Evolutionary conservation across 2,329 filamentous ascomycete genomes (phyloP), one percentile per base, ranked within the genome.

Genomic region (Zasmidium citrigriseum): DNA sequence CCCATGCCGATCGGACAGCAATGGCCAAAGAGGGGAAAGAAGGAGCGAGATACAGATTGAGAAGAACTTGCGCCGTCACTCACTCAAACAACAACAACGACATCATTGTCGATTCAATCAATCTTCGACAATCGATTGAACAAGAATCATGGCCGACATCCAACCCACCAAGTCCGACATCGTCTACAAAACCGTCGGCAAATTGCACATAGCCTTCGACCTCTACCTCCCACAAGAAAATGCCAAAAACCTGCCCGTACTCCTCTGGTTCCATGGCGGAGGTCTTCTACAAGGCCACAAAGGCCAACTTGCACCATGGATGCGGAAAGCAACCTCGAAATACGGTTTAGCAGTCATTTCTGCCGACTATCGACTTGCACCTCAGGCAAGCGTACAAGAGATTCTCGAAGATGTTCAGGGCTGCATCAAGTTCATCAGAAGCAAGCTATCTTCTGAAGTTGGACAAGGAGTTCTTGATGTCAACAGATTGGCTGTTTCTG

Each of bases 301-400:
- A 11, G 52, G 54, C 4, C 49, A 46, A 29, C 52, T 69, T 14
- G 53, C 69, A 3, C 67, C 68, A n/a, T 65, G 67, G 59, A 64
- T 72, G 62, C 61, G 65, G 10, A 57, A 56, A 2, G 67, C 65
- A 21, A 57, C 67, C 14, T n/a, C 55, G 4, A 62, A 64, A 20
- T 63, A 70, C 59, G 62, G 65, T 22, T 44, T 68, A 21, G 67
- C 67, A 22, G 47, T 70, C 50, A 59, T 71, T n/a, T 68, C 67
- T 1, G 69, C 70, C 46, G 70, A 72, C 60, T 72, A 72, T 51
- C 67, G 70, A 20, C 61, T 72, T 7, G 70, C 70, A 18, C 70
- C 71, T 48, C 69, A 73, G 60, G 61, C 69, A 34, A 62, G 63
- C 57, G 56, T 73, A 12, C 55, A 65, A 55, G 66, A 72, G 29